These are phyloP conservation scores for Lactarius sanguifluus DNA, from an alignment of 768 basidiomycete genomes.

Conservation along the genomic window DNA sequence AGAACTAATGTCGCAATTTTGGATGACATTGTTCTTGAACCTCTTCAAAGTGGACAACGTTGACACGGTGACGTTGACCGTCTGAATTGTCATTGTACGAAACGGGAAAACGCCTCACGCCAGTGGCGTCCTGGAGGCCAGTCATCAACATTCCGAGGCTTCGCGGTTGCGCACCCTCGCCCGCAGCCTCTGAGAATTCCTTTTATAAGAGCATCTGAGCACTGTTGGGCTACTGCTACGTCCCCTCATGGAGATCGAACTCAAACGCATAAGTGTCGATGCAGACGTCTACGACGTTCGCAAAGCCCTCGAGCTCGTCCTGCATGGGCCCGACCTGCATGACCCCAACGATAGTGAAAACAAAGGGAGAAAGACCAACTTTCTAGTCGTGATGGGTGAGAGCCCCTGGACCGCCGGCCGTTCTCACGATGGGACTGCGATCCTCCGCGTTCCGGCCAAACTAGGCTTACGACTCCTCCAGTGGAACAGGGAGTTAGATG, in stretches of 20 bases:
- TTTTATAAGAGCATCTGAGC: not conserved
- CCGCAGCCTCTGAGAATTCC: not conserved
- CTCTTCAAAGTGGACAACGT: too few species aligned
- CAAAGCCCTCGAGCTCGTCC: conserved; percentile 50
- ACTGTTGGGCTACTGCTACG: not conserved
- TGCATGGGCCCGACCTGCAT: conserved; percentile 55
- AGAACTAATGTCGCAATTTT: conserved; percentile 60
- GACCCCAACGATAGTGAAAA: conserved; percentile 37
- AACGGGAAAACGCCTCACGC: not conserved
- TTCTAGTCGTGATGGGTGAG: conserved; percentile 54
- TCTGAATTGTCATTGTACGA: conserved; percentile 33
- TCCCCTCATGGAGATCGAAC: conserved; percentile 41
- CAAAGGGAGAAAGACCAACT: conserved; percentile 48
- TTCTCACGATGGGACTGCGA: conserved; percentile 55
- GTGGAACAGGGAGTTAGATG: conserved; percentile 40
- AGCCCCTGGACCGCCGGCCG: conserved; percentile 44
- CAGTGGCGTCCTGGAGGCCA: not conserved
- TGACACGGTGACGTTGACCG: too few species aligned
- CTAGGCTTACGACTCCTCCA: conserved; percentile 49
- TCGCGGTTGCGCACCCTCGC: not conserved
- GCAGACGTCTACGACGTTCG: conserved; percentile 58
- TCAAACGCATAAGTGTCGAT: conserved; percentile 39
- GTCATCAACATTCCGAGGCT: conserved; percentile 30
- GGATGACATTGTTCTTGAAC: conserved; percentile 65
- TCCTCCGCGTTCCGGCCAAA: conserved; percentile 34